Conservation (phyloP, 2,329 filamentous ascomycete species). For the Cercospora sp. region DNA sequence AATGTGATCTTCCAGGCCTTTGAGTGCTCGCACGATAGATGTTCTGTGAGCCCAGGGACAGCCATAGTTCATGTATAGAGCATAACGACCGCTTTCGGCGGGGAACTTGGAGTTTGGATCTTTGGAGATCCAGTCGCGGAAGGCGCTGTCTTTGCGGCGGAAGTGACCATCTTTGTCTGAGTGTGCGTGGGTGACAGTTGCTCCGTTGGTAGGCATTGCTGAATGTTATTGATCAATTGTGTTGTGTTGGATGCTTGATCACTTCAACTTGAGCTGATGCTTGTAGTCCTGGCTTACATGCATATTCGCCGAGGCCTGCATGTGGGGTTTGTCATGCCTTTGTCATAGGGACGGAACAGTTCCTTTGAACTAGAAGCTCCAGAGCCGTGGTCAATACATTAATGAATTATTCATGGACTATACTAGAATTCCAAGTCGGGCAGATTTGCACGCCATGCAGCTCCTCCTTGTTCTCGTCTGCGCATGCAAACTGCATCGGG, state of each 20-base stretch:
- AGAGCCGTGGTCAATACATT: not conserved
- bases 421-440: not conserved
- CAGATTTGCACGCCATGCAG: not conserved
- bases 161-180: slow-evolving; percentile 54
- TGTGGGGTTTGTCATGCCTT: slow-evolving; percentile 1
- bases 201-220: not conserved
- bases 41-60: slow-evolving; percentile 64
- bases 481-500: not conserved
- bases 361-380: not conserved
- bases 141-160: slow-evolving; percentile 54
- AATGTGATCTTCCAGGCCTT: slow-evolving; percentile 53
- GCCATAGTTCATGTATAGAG: slow-evolving; percentile 59
- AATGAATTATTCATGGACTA: not conserved
- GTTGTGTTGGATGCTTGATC: not conserved
- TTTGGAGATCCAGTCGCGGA: slow-evolving; percentile 58
- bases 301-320: not conserved
- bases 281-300: not conserved
- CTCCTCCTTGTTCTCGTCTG: not conserved
- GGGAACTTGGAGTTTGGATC: slow-evolving; percentile 55
- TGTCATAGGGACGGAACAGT: not conserved
- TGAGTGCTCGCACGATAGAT: slow-evolving; percentile 51
- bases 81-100: slow-evolving; percentile 61
- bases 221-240: not conserved
- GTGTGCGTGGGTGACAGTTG: slow-evolving; percentile 17
- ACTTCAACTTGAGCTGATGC: not conserved